Conservation (phyloP, 768 basidiomycete genomes). For the Hebeloma cylindrosporum region DNA sequence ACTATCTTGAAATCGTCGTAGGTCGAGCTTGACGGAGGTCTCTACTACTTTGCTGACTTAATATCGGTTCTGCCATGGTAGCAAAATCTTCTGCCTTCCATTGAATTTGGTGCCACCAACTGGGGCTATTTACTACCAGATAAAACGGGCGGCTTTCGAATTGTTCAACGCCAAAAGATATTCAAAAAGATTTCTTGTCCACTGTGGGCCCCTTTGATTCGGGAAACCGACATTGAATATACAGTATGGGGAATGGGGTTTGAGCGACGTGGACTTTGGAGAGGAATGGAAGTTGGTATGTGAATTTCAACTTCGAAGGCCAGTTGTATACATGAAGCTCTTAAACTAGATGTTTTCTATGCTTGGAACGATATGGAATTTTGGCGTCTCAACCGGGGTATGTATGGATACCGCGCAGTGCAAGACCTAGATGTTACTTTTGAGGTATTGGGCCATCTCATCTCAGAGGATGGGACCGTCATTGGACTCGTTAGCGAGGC, state of each 20-base stretch:
- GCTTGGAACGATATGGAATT: slow-evolving; percentile 30
- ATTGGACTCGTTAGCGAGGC: slow-evolving; percentile 37
- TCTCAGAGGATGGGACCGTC: slow-evolving; percentile 29
- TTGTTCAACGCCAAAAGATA: slow-evolving; percentile 28
- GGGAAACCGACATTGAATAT: slow-evolving; percentile 37
- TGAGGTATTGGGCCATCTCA: slow-evolving; percentile 34
- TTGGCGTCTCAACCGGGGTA: slow-evolving; percentile 26
- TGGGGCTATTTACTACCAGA: slow-evolving; percentile 16
- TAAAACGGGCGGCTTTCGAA: slow-evolving; percentile 27
- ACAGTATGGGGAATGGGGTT: slow-evolving; percentile 30
- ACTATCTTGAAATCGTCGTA: too few relatives aligned
- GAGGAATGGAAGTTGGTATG: slow-evolving; percentile 38
- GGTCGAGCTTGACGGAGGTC: too few relatives aligned
- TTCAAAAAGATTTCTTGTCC: slow-evolving; percentile 29
- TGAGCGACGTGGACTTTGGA: slow-evolving; percentile 38
- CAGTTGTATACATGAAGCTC: not conserved
- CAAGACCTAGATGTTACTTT: slow-evolving; percentile 36
- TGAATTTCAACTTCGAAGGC: not conserved
- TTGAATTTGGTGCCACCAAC: slow-evolving; percentile 11
- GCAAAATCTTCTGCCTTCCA: slow-evolving; percentile 12
- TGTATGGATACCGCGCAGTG: slow-evolving; percentile 30
- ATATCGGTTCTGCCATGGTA: too few relatives aligned
- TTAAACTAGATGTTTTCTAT: slow-evolving; percentile 31
- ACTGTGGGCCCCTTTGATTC: slow-evolving; percentile 38
- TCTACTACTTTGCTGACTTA: too few relatives aligned